Percentiles rank a stretch among this genome's conserved stretches.
These are phyloP conservation scores for Colletotrichum karsti DNA, from an alignment of 2,329 filamentous ascomycete genomes.

Conservation along the genomic window DNA sequence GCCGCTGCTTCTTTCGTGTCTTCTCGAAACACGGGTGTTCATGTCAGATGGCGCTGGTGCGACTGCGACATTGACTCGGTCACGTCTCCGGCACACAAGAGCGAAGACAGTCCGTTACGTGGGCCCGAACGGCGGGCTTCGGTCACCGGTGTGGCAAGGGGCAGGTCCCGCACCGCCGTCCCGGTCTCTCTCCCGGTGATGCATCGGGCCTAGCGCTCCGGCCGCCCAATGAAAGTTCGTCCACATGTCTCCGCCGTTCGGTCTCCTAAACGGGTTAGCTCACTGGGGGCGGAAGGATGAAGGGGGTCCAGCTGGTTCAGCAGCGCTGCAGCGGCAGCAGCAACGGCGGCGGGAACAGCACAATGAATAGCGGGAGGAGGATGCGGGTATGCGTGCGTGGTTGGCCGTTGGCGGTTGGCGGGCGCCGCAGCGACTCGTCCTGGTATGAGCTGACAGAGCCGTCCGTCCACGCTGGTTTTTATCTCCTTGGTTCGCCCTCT, in stretches of 20 bases:
- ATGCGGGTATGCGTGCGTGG: conserved; percentile 1
- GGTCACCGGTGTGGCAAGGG: conserved; percentile 17
- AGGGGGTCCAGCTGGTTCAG: conserved; percentile 16
- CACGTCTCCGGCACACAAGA: not conserved
- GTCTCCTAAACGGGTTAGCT: conserved; percentile 19
- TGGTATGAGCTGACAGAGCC: conserved; percentile 15
- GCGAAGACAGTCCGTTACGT: not conserved
- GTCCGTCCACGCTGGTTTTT: conserved; percentile 15
- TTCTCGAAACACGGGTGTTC: not conserved
- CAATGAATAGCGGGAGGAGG: too few relatives aligned
- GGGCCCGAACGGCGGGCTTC: conserved; percentile 9
- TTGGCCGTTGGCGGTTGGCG: not conserved
- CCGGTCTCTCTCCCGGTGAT: conserved; percentile 19
- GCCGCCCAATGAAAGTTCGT: not conserved
- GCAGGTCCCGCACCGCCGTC: not conserved
- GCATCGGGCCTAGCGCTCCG: conserved; percentile 4
- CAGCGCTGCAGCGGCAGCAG: not conserved
- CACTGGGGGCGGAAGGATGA: not conserved
- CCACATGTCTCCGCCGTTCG: conserved; percentile 3
- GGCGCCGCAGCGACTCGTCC: not conserved
- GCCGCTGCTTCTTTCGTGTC: not conserved
- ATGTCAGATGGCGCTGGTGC: not conserved
- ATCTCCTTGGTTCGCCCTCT: conserved; percentile 14
- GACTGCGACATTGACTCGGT: not conserved
- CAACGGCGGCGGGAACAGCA: not conserved